A percentile compares a stretch with the other conserved stretches of the same genome.
These are phyloP conservation scores for Psilocybe sp. DNA, from an alignment of 768 basidiomycete species.

Conservation along the genomic window DNA sequence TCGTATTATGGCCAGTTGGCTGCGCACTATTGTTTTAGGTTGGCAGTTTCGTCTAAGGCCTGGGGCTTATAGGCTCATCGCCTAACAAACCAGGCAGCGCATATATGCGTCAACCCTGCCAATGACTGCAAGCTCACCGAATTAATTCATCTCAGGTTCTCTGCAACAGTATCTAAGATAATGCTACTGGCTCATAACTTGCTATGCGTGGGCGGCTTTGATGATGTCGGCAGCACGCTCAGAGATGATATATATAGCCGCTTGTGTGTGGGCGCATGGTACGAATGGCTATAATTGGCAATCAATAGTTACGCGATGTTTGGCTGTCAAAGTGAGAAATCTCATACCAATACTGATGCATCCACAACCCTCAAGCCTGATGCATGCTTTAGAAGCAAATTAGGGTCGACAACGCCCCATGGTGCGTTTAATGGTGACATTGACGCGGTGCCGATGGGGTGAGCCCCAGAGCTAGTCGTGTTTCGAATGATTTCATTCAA, in stretches of 20 bases:
- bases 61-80: no score
- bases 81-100: no score
- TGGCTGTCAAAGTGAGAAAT: background rate
- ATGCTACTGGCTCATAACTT: no score
- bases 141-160: background rate
- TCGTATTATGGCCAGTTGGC: no score
- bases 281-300: conserved; percentile 13
- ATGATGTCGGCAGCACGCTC: conserved; percentile 15
- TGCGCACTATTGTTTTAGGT: no score
- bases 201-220: conserved; percentile 9
- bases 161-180: background rate
- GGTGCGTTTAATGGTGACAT: conserved; percentile 20
- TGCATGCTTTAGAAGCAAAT: conserved; percentile 27
- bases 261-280: conserved; percentile 14
- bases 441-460: conserved; percentile 27
- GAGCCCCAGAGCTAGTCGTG: conserved; percentile 13
- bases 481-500: conserved; percentile 14
- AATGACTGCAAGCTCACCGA: background rate
- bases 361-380: conserved; percentile 32
- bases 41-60: no score
- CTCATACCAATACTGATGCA: conserved; percentile 29
- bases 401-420: conserved; percentile 29
- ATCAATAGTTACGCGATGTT: background rate
- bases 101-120: no score
- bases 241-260: conserved; percentile 13